A percentile compares a stretch with the other conserved stretches of the same genome.
Evolutionary conservation across 2,329 filamentous ascomycete genomes (phyloP).

Genomic region (Alternaria metachromatica): DNA sequence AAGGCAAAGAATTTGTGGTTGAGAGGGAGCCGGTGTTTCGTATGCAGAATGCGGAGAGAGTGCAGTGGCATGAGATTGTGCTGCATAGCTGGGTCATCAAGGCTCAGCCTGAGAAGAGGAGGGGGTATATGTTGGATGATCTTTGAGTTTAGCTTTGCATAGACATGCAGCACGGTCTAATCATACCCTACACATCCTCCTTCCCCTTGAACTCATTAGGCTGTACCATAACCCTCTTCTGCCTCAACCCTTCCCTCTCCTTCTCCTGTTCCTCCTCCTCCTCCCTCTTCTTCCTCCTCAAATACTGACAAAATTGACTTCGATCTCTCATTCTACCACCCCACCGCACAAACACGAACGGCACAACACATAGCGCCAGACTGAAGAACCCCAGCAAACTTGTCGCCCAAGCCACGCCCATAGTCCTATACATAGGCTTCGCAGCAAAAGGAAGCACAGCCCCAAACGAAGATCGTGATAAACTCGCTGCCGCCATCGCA

Average conservation of each 20-base stretch:
- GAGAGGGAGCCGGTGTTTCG: neutral
- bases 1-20: neutral
- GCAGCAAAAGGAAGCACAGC: constrained; percentile 62
- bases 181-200: constrained; percentile 11
- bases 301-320: constrained; percentile 67
- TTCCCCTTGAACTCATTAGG: constrained; percentile 14
- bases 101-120: neutral
- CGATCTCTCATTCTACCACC: constrained; percentile 61
- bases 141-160: neutral
- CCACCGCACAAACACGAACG: constrained; percentile 65
- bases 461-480: constrained; percentile 79
- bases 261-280: constrained; percentile 31
- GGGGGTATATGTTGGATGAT: neutral
- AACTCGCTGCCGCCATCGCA: constrained; percentile 83
- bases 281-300: constrained; percentile 52
- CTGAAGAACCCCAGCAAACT: constrained; percentile 59
- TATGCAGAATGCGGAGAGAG: neutral
- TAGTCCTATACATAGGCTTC: constrained; percentile 66
- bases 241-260: constrained; percentile 20
- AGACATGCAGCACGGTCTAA: neutral
- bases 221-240: neutral
- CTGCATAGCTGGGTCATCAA: neutral
- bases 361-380: constrained; percentile 60
- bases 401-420: constrained; percentile 73
- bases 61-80: neutral